Evolutionary conservation across 2,329 filamentous ascomycete species (phyloP).

Genomic region (Aspergillus felis): DNA sequence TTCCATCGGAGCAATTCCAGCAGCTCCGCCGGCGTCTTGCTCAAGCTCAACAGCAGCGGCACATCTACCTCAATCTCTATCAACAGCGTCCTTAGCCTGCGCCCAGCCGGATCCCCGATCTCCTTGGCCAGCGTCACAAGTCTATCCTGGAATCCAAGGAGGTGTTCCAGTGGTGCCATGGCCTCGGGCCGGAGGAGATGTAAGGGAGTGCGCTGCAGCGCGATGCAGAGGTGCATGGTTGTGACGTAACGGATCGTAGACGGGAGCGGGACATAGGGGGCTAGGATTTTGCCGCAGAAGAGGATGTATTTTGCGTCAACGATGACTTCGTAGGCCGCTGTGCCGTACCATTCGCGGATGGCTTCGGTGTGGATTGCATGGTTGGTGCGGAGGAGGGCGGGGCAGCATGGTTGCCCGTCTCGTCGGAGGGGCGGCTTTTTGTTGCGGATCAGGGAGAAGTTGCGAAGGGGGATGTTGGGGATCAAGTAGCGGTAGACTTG

Average conservation of each 20-base stretch:
- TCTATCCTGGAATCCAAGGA: constrained; percentile 5
- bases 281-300: constrained; percentile 8
- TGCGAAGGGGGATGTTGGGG: background rate
- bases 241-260: constrained; percentile 5
- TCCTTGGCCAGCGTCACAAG: background rate
- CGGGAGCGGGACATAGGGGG: constrained; percentile 6
- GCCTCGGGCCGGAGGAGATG: constrained; percentile 1
- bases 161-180: background rate
- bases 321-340: constrained; percentile 7
- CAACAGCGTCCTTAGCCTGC: background rate
- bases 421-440: background rate
- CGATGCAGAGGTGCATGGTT: constrained; percentile 2
- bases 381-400: constrained; percentile 8
- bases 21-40: constrained; percentile 8
- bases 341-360: constrained; percentile 9
- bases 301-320: constrained; percentile 9
- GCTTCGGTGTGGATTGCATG: constrained; percentile 7
- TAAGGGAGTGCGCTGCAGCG: constrained; percentile 7
- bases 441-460: background rate
- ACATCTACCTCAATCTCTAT: constrained; percentile 6
- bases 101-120: background rate
- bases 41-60: constrained; percentile 9
- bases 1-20: constrained; percentile 8
- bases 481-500: background rate
- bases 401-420: constrained; percentile 3